Percentiles rank a stretch among this genome's conserved stretches.
phyloP scores from a whole-genome alignment of 805 yeast species.

The Maudiozyma serrabonitensis region DNA sequence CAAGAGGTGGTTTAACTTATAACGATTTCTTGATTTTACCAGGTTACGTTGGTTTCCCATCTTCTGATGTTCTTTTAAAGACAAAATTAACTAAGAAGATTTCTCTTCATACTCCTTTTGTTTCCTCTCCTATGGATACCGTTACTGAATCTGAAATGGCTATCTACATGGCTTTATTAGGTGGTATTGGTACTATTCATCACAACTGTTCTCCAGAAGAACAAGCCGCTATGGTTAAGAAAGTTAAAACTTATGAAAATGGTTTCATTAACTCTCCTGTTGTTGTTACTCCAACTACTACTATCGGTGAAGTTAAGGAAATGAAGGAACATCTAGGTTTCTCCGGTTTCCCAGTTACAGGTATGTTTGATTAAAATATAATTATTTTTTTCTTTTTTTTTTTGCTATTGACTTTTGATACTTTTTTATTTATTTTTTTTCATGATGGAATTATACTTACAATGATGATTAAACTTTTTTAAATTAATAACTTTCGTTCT shows the following conservation, averaged over 20 bases:
- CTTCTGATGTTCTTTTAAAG: slow-evolving; percentile 67
- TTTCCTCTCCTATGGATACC: slow-evolving; percentile 98
- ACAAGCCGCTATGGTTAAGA: slow-evolving; percentile 96
- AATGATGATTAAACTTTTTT: slow-evolving; percentile 43
- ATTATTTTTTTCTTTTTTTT: slow-evolving; percentile 1
- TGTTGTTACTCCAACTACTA: slow-evolving; percentile 63
- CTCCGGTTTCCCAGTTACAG: slow-evolving; percentile 98
- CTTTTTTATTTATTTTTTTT: not conserved
- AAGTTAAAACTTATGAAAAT: slow-evolving; percentile 93
- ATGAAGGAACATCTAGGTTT: slow-evolving; percentile 73
- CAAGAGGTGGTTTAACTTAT: slow-evolving; percentile 94
- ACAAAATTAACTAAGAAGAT: slow-evolving; percentile 86
- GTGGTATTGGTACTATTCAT: slow-evolving; percentile 98
- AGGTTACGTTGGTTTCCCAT: slow-evolving; percentile 85
- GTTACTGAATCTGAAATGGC: slow-evolving; percentile 98
- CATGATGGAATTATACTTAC: not conserved
- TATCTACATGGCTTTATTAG: slow-evolving; percentile 93
- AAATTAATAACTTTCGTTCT: slow-evolving; percentile 94
- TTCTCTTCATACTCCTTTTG: slow-evolving; percentile 85
- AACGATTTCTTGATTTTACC: slow-evolving; percentile 94
- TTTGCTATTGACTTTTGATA: not conserved
- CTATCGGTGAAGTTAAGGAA: slow-evolving; percentile 72
- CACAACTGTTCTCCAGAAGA: slow-evolving; percentile 95
- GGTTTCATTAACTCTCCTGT: slow-evolving; percentile 95
- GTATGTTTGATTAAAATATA: slow-evolving; percentile 49